These are phyloP conservation scores for Geotrichum phurueaensis DNA, from an alignment of 1,139 yeast genomes.

Conservation along the genomic window DNA sequence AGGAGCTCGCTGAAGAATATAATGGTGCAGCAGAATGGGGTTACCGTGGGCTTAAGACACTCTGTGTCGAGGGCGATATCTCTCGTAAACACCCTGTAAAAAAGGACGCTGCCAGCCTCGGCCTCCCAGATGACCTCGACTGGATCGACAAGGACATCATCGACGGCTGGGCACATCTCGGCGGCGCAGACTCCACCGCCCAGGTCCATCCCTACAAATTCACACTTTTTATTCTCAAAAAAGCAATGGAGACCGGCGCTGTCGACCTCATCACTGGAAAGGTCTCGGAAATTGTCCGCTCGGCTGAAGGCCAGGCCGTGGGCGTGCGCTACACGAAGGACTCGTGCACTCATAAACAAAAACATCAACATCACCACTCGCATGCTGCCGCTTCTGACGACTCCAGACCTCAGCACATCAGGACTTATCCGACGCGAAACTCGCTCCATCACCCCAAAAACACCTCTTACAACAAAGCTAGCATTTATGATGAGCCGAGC, in stretches of 20 bases:
- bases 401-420: not conserved
- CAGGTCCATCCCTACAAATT: conserved; percentile 95
- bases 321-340: conserved; percentile 23
- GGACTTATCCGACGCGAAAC: not conserved
- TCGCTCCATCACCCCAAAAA: not conserved
- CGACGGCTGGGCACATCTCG: conserved; percentile 70
- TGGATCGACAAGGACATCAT: conserved; percentile 74
- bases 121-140: conserved; percentile 64
- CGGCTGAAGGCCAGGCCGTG: conserved; percentile 25
- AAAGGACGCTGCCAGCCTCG: conserved; percentile 8
- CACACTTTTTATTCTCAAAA: conserved; percentile 70
- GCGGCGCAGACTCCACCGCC: conserved; percentile 85
- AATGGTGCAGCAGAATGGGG: conserved; percentile 89
- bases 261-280: conserved; percentile 80
- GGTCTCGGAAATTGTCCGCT: conserved; percentile 51
- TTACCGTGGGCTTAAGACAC: conserved; percentile 79
- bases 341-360: conserved; percentile 44
- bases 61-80: conserved; percentile 80
- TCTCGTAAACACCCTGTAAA: conserved; percentile 6
- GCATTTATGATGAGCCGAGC: not conserved
- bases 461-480: not conserved
- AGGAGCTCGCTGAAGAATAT: conserved; percentile 68
- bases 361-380: conserved; percentile 50
- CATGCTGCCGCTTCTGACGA: not conserved
- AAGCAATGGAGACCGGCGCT: conserved; percentile 80